Evolutionary conservation across 2,329 filamentous ascomycete species (phyloP), one percentile per base, ranked within the genome.

Genomic region (Penicillium janthinellum): DNA sequence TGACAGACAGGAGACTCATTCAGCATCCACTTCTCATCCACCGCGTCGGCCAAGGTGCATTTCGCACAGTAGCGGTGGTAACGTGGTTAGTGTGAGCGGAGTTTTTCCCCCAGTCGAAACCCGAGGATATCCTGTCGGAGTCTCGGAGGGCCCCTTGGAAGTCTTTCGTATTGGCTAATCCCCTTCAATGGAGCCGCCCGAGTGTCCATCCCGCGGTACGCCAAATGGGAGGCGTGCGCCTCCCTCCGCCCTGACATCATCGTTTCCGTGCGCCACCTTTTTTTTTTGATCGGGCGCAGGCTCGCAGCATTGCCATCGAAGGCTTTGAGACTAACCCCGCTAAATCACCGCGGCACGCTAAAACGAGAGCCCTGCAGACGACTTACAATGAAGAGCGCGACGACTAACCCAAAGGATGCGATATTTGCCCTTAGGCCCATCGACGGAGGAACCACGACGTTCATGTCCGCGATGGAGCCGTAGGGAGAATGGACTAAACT

Each of bases 181-280:
- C 28, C 8, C 7, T 10, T 6, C 3, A 25, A 25, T 25, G 17
- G 17, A 25, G 5, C 7, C 10, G 5, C 20, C 7, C 25, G 11
- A 34, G 51, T 42, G 38, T 38, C 25, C 25, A 47, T 55, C 39
- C 41, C 41, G 42, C 52, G 41, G 52, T 55, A 37, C 41, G 42
- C 28, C 25, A 44, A 44, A 42, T 54, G 51, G 51, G 51, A 42
- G 39, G 39, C 51, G 39, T 34, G 22, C 51, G 39, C 51, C 51
- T 54, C 37, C 52, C 39, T 35, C 41, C 56, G 41, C 49, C 56
- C 56, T 54, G 56, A 58, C 50, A 58, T 58, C 56, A 58, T 48
- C 42, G 45, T 35, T 25, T 48, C 42, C 14, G 17, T 7, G 22
- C n/a, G 41, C 39, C 52, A 45, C 49, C 17, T n/a, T 39, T 28